Evolutionary conservation across 2,329 filamentous ascomycete genomes (phyloP), one percentile per base, ranked within the genome.

Genomic region (Paracoccidioides lutzii): DNA sequence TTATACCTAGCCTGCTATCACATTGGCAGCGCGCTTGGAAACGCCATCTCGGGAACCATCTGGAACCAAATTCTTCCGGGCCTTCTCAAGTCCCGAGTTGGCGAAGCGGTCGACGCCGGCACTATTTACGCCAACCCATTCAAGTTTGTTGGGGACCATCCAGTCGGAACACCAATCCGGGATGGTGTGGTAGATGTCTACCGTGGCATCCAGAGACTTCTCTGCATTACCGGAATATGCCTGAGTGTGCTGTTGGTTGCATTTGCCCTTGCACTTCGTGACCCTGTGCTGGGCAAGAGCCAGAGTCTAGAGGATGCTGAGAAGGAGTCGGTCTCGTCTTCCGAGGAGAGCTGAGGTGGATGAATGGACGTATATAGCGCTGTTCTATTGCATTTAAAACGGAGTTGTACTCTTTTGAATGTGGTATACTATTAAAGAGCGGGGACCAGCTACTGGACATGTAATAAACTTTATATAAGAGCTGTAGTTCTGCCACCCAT

Each of bases 1-100:
- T 66, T 85, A 15, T 85, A 79, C 64, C 76, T 85, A 2, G 78
- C 81, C 14, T 76, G 72, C n/a, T 84, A 84, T 69, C 81, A 81
- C 64, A 74, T 84, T 42, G 82, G 82, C 35, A 81, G 76, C 4
- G 81, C 81, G 0, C 66, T 84, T 1, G 81, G 82, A 28, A 78
- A 79, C 63, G 75, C 79, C 14, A 76, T 84, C 32, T 81, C 81
- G 0, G 81, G 81, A 12, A 78, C 80, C 22, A 76, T 85, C 58
- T 84, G 81, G 81, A 79, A 78, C 0, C 80, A 84, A 63, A 69
- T 77, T 2, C 71, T 84, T 46, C 80, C 78, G 1, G 56, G 58
- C 0, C 64, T 73, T 43, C 74, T 85, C 2, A 61, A 62, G 5
- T 54, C 62, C 3, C 64, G 66, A 4, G 64, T 74, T 10, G 67